Evolutionary conservation across 371 early-diverging fungal genomes (phyloP), one percentile per base, ranked within the genome.

Genomic region (Mucor irregularis): DNA sequence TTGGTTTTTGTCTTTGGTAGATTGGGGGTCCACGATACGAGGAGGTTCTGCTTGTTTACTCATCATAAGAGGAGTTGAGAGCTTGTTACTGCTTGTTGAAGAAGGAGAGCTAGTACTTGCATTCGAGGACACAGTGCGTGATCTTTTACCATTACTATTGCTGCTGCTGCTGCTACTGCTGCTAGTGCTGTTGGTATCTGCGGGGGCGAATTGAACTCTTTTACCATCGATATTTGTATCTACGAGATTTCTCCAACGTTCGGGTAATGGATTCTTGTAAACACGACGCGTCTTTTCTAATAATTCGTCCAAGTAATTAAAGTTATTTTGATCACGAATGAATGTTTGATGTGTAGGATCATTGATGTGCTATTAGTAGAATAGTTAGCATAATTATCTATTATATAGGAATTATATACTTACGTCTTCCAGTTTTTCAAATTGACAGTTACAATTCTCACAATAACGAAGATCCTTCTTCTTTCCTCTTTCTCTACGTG

Each of bases 371-470:
- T 76, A 53, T 51, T 28, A 1, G 26, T 17, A 44, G 19, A 9
- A 10, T 10, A n/a, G 6, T 38, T 38, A 38, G 39, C 10, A 42
- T 0, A 25, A 24, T 24, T 11, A 11, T 24, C 21, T 6, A 17
- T 6, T 38, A 38, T 7, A 17, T 14, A 38, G n/a, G 9, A 1
- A 39, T 39, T 21, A 21, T 22, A 24, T 5, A 24, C 17, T 61
- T 73, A 73, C 77, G 52, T 73, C 59, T 49, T 66, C 57, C 24
- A 64, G 44, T 21, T 53, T 34, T 14, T 46, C 38, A 51, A 67
- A 76, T 13, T 56, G 39, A 33, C 55, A 49, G 31, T 69, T 68
- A 53, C 77, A 76, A 34, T 70, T 76, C 31, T 76, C 77, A 39
- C 77, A 76, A 25, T 49, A 76, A 3, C 62, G 63, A 11, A 46